Evolutionary conservation across 2,329 filamentous ascomycete species (phyloP).

Genomic region (Diaporthe sp.): DNA sequence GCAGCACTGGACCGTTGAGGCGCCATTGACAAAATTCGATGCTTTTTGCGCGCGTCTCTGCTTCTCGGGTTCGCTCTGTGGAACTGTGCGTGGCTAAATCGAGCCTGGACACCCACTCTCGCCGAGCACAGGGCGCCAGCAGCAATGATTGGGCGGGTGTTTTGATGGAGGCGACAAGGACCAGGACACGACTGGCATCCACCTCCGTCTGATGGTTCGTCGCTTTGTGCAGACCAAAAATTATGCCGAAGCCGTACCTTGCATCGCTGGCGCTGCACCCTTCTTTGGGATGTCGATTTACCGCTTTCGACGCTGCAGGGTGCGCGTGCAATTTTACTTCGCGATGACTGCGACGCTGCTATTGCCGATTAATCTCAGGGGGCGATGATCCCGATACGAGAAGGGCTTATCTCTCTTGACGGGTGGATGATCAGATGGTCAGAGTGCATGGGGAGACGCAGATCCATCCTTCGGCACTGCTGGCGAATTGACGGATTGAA

Average conservation of each 20-base stretch:
- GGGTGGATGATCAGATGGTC: constrained; percentile 1
- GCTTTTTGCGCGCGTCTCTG: constrained; percentile 26
- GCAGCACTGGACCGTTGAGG: neutral
- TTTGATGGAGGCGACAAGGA: constrained; percentile 24
- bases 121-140: neutral
- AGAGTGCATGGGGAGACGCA: constrained; percentile 1
- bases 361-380: constrained; percentile 25
- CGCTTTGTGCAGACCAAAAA: neutral
- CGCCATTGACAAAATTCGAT: constrained; percentile 15
- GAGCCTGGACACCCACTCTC: constrained; percentile 2
- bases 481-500: neutral
- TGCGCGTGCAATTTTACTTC: constrained; percentile 26
- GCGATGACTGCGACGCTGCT: constrained; percentile 28
- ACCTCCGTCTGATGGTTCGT: constrained; percentile 10
- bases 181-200: neutral
- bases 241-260: constrained; percentile 21
- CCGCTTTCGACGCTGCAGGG: constrained; percentile 24
- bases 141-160: constrained; percentile 16
- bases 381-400: constrained; percentile 25
- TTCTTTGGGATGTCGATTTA: constrained; percentile 12
- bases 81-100: constrained; percentile 5
- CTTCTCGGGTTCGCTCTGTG: constrained; percentile 12
- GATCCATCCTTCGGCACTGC: constrained; percentile 23
- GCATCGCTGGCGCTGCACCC: neutral
- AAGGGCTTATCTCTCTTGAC: constrained; percentile 4